Conservation (phyloP, 371 early-diverging fungal species). For the Mucor plumbeus region DNA sequence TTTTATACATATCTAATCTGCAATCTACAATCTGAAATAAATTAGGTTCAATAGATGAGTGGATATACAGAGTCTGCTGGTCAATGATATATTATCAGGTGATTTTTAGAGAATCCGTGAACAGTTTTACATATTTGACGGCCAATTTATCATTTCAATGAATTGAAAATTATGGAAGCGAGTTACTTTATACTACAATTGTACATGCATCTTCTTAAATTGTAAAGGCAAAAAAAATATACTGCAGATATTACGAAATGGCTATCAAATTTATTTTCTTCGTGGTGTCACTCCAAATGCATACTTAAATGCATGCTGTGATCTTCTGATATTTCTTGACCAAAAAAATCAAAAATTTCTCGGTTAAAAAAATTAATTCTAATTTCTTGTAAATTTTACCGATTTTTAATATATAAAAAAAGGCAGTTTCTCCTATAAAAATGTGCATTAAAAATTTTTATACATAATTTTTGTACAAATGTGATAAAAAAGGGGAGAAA, state of each 20-base stretch:
- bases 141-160: too few species aligned
- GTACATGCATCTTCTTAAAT: too few species aligned
- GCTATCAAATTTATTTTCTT: background rate
- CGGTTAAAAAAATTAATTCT: background rate
- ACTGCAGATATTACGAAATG: background rate
- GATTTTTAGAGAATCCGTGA: background rate
- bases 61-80: background rate
- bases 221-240: too few species aligned
- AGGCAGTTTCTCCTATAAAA: background rate
- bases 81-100: background rate
- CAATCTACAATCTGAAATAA: background rate
- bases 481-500: background rate
- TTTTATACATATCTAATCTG: background rate
- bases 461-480: background rate
- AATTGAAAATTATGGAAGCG: too few species aligned
- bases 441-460: conserved; percentile 5
- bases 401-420: background rate
- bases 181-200: too few species aligned
- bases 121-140: too few species aligned
- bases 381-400: background rate
- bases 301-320: background rate
- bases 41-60: background rate
- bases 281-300: conserved; percentile 3
- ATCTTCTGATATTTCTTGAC: background rate
- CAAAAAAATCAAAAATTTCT: background rate